Conservation (phyloP, 2,329 filamentous ascomycete species). For the Calonectria crousiana region DNA sequence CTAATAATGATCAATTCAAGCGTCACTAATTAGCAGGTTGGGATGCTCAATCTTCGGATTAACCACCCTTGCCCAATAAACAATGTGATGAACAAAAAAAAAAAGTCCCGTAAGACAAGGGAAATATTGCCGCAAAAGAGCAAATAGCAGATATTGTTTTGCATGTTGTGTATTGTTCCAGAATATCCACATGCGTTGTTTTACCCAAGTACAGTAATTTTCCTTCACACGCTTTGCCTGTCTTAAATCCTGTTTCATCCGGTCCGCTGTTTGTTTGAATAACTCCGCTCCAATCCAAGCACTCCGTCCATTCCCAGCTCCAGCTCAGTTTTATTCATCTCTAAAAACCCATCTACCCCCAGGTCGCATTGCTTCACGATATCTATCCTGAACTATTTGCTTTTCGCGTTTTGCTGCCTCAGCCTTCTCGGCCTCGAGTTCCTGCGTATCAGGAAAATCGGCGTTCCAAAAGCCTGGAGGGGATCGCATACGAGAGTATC, state of each 20-base stretch:
- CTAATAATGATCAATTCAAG: not conserved
- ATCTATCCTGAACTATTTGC: slow-evolving; percentile 77
- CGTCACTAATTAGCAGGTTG: not conserved
- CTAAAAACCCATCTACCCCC: slow-evolving; percentile 84
- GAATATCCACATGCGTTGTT: not conserved
- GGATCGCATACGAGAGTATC: slow-evolving; percentile 76
- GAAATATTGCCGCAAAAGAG: not conserved
- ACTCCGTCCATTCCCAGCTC: not conserved
- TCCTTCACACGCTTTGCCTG: not conserved
- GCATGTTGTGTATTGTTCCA: not conserved
- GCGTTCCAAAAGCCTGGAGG: slow-evolving; percentile 92
- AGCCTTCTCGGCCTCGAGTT: slow-evolving; percentile 73
- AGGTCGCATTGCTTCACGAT: slow-evolving; percentile 83
- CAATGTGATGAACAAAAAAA: not conserved
- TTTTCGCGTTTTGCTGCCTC: slow-evolving; percentile 74
- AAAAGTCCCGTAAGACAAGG: not conserved
- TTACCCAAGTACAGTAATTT: not conserved
- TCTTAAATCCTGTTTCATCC: not conserved
- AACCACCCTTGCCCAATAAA: not conserved
- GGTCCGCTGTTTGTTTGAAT: not conserved
- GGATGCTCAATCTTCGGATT: not conserved
- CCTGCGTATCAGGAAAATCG: slow-evolving; percentile 91
- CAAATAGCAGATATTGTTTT: not conserved
- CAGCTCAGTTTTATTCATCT: slow-evolving; percentile 71
- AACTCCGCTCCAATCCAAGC: not conserved